phyloP scores from a whole-genome alignment of 139 green algal genomes.

The Ulvella scutata region DNA sequence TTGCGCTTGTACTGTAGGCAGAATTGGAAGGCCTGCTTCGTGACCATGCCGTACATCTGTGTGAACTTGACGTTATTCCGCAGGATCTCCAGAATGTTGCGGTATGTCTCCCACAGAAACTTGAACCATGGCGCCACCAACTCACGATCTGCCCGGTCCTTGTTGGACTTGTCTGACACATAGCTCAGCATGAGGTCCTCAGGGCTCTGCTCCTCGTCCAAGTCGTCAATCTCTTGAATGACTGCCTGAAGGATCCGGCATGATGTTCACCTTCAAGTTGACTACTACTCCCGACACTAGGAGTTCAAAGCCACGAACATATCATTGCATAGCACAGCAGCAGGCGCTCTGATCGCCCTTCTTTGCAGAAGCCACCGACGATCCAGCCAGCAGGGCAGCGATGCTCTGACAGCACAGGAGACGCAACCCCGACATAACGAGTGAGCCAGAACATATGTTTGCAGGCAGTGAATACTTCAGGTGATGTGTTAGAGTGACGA shows the following conservation, averaged over 20 bases:
- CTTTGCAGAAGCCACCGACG: no score
- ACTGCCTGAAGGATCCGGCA: constrained; percentile 40
- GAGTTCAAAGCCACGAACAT: no score
- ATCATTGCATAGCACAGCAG: no score
- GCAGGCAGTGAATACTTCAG: no score
- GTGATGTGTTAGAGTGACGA: no score
- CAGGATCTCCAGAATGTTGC: constrained; percentile 90
- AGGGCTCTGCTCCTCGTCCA: constrained; percentile 86
- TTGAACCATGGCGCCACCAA: constrained; percentile 98
- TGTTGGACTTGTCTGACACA: constrained; percentile 29
- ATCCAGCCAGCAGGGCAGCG: no score
- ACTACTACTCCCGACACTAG: no score
- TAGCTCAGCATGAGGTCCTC: constrained; percentile 97
- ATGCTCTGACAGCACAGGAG: no score
- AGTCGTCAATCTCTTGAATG: constrained; percentile 73
- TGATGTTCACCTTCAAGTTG: no score
- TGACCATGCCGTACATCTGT: constrained; percentile 72
- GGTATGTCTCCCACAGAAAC: constrained; percentile 98
- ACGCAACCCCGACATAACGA: no score
- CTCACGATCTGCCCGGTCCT: constrained; percentile 89
- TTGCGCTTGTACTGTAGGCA: constrained; percentile 95
- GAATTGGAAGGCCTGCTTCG: constrained; percentile 57
- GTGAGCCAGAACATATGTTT: no score
- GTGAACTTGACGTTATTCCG: constrained; percentile 96
- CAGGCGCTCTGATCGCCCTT: no score